A percentile compares a stretch with the other conserved stretches of the same genome.
These are phyloP conservation scores for Pichia exigua DNA, from an alignment of 805 yeast genomes.

Conservation along the genomic window DNA sequence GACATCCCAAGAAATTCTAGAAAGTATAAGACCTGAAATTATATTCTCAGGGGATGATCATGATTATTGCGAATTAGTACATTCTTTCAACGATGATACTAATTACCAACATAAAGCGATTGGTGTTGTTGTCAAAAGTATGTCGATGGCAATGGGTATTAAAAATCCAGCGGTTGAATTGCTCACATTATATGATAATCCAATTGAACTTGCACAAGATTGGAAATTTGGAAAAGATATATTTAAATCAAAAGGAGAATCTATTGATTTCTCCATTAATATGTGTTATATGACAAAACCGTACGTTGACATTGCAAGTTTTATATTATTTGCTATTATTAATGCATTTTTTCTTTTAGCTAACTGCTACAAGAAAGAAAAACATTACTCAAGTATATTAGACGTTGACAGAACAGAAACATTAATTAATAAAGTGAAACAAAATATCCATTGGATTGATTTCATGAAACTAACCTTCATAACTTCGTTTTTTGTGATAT, in stretches of 20 bases:
- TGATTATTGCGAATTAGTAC: constrained; percentile 80
- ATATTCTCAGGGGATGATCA: constrained; percentile 93
- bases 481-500: not conserved
- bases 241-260: constrained; percentile 29
- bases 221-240: constrained; percentile 21
- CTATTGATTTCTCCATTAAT: constrained; percentile 29
- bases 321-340: constrained; percentile 30
- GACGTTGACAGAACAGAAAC: constrained; percentile 14
- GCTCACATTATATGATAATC: constrained; percentile 18
- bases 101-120: constrained; percentile 1
- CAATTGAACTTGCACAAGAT: constrained; percentile 11
- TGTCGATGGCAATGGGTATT: constrained; percentile 87
- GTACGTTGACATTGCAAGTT: constrained; percentile 33
- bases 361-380: not conserved
- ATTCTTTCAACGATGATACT: constrained; percentile 25
- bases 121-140: constrained; percentile 53
- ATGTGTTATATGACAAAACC: constrained; percentile 42
- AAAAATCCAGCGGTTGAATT: constrained; percentile 29
- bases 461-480: not conserved
- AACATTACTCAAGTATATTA: not conserved
- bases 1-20: constrained; percentile 49
- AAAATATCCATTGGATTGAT: not conserved
- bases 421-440: not conserved
- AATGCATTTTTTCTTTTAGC: constrained; percentile 11
- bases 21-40: constrained; percentile 53